Base-by-base conservation (phyloP, 2,329 filamentous ascomycete species). In the Botrytis squamosa region DNA sequence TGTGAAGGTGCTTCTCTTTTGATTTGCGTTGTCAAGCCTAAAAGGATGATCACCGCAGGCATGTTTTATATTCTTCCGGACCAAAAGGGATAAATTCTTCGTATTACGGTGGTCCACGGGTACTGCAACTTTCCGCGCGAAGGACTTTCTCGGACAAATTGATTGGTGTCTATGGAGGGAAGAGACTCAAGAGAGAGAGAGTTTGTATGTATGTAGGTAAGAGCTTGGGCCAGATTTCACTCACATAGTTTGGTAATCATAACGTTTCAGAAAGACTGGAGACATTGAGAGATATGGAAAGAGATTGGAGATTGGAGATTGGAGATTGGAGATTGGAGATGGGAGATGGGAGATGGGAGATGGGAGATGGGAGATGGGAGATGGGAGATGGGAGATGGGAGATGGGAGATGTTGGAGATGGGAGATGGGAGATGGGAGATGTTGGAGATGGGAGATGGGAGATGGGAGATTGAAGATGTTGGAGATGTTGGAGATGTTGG, bases 1-100 rank as follows among this genome's bases (percentile, higher is more conserved):
- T 55, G 8, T 42, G 36, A 42, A 42, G 29, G 8, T 33, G 42
- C 18, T 44, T 46, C 46, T 25, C 20, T n/a, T 36, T 40, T 25
- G 38, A 68, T 22, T n/a, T 55, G 65, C 46, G 46, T 36, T 29
- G 65, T 68, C 65, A 29, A 55, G 4, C 25, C 66, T 16, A 57
- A 42, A 29, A 16, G 33, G 55, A 57, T 68, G 66, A 68, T 68
- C 49, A 68, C 66, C 66, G 29, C 66, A 68, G 66, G 66, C 66
- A 68, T 68, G 25, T 57, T 68, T 57, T 55, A 40, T 33, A 68
- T 42, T 36, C 42, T 10, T 40, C 22, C 36, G 49, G 49, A 57
- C 25, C n/a, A 57, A 42, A 63, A 63, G 40, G 60, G 36, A 52
- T 42, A 3, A 20, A 25, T 29, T 42, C 29, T 57, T 33, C n/a